Base-by-base conservation (phyloP, 148 eudicot genomes). In the Fagopyrum esculentum region DNA sequence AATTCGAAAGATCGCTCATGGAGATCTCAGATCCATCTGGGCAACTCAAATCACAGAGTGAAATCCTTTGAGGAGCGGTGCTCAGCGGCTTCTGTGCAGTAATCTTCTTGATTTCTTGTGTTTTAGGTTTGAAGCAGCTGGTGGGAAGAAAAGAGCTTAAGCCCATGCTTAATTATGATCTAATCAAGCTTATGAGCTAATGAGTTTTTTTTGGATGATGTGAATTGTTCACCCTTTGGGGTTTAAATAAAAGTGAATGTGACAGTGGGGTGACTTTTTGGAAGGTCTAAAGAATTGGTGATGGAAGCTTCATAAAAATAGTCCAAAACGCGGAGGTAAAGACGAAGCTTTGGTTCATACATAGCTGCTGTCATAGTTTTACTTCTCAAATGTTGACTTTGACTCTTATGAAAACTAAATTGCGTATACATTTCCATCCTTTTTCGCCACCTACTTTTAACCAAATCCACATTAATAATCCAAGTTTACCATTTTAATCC, bases 11-110 rank as follows among this genome's bases (percentile, higher is more conserved):
- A 50, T 89, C 97, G 6, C 77, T 78, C 10, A 71, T 46, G 0
- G 89, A 90, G 4, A 90, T 73, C 15, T 89, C 82, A 0, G 95
- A 90, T 9, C 83, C 82, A 47, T 75, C 78, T 2, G 90, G 79
- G 75, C 80, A 82, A 63, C 92, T 88, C 45, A 90, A 45, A 78
- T 94, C 97, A 4, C 84, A 80, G 43, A 94, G 78, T 6, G 96
- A 87, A 40, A 94, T 17, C 82, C 98, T 87, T 10, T 81, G 79
- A 9, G 77, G 81, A 50, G 54, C 17, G 30, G 35, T 17, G 71
- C 46, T 66, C 45, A 12, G 71, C 13, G 71, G 71, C 71, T 54
- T 51, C 64, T 15, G 17, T 35, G 40, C 40, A 75, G 0, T 55
- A 73, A 49, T 40, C 75, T 26, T 22, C 76, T 71, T 50, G 69